Conservation (phyloP, 371 early-diverging fungal genomes). For the Mucor racemosus region DNA sequence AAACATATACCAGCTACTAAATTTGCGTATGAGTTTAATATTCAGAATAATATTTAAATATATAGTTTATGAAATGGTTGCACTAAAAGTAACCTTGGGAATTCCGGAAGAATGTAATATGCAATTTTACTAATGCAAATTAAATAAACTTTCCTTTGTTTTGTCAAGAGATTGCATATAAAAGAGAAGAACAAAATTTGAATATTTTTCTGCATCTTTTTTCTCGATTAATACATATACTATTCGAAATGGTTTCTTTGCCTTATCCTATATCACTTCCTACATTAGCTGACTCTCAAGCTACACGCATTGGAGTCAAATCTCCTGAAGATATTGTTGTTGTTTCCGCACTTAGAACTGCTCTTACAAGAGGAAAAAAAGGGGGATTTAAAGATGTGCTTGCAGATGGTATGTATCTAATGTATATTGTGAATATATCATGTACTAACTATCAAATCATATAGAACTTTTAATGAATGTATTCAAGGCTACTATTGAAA, state of each 20-base stretch:
- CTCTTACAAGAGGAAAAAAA: slow-evolving; percentile 88
- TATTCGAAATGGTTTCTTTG: not conserved
- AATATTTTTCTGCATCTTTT: not conserved
- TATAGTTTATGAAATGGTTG: not conserved
- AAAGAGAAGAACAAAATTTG: too few species aligned
- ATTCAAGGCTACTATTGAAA: slow-evolving; percentile 80
- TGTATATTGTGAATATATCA: not conserved
- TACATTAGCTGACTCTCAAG: slow-evolving; percentile 15
- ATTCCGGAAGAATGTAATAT: slow-evolving; percentile 6
- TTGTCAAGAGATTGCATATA: too few species aligned
- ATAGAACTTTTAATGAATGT: slow-evolving; percentile 80
- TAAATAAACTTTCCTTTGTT: not conserved
- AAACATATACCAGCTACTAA: too few species aligned
- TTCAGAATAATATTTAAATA: not conserved
- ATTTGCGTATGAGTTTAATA: too few species aligned
- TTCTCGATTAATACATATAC: not conserved
- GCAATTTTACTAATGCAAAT: not conserved
- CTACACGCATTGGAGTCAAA: slow-evolving; percentile 65
- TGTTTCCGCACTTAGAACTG: slow-evolving; percentile 86
- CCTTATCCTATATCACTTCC: slow-evolving; percentile 19
- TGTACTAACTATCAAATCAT: not conserved
- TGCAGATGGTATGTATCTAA: slow-evolving; percentile 49
- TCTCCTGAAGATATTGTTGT: slow-evolving; percentile 85
- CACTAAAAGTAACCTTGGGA: not conserved
- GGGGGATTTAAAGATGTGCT: slow-evolving; percentile 94